phyloP scores from a whole-genome alignment of 2,329 filamentous ascomycete species.

The Fusarium sublunatum region DNA sequence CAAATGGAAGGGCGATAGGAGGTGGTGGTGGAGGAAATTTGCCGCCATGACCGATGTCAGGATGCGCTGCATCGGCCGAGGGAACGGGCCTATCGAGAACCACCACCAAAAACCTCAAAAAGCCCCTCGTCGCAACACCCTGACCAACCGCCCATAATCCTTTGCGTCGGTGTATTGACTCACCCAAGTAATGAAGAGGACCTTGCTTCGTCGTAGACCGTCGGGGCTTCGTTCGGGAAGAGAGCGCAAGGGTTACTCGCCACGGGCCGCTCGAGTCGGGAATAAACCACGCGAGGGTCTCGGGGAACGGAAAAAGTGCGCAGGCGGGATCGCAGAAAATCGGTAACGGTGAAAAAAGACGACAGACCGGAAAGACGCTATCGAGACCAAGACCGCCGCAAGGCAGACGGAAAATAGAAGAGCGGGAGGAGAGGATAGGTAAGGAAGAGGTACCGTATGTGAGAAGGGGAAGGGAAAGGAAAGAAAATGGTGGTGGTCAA shows the following conservation, averaged over 20 bases:
- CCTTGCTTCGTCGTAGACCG: constrained; percentile 31
- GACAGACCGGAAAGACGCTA: constrained; percentile 31
- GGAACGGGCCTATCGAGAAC: constrained; percentile 41
- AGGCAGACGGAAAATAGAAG: constrained; percentile 38
- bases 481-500: constrained; percentile 36
- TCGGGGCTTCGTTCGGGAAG: constrained; percentile 34
- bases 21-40: constrained; percentile 39
- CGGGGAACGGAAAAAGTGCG: constrained; percentile 44
- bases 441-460: constrained; percentile 30
- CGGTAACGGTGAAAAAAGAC: constrained; percentile 29
- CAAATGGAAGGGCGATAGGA: constrained; percentile 23
- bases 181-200: constrained; percentile 35
- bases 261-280: constrained; percentile 41
- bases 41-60: constrained; percentile 37
- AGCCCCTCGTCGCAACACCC: constrained; percentile 43
- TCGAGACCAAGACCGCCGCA: constrained; percentile 42
- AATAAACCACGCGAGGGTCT: constrained; percentile 45
- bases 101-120: constrained; percentile 31
- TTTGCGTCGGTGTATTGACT: constrained; percentile 35
- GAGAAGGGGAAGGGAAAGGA: constrained; percentile 21
- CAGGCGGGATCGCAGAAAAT: constrained; percentile 37
- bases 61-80: constrained; percentile 43
- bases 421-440: constrained; percentile 12
- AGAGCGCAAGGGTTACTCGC: constrained; percentile 39
- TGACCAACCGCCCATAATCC: constrained; percentile 29